Conservation (phyloP, 768 basidiomycete genomes). For the Cystoderma amianthinum region DNA sequence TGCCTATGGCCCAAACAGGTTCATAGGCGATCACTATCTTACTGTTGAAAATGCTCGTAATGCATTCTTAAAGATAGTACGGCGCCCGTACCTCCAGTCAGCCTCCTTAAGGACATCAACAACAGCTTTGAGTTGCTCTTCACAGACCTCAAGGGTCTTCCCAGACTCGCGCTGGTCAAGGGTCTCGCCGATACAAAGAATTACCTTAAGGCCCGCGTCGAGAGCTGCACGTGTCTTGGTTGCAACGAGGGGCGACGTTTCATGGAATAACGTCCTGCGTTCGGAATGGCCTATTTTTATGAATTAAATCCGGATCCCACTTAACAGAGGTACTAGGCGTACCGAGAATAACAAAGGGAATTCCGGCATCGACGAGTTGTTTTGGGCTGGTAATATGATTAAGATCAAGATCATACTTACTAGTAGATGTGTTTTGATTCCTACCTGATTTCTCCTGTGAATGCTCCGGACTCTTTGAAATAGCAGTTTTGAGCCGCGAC, state of each 20-base stretch:
- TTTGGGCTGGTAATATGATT: slow-evolving; percentile 42
- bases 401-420: slow-evolving; percentile 1
- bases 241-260: slow-evolving; percentile 77
- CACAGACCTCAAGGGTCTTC: slow-evolving; percentile 73
- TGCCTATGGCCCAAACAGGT: slow-evolving; percentile 98
- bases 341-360: slow-evolving; percentile 93
- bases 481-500: slow-evolving; percentile 92
- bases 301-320: slow-evolving; percentile 4
- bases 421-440: slow-evolving; percentile 8
- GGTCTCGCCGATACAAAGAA: slow-evolving; percentile 95
- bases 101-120: slow-evolving; percentile 49
- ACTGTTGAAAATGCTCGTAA: slow-evolving; percentile 26
- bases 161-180: slow-evolving; percentile 79
- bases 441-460: slow-evolving; percentile 96
- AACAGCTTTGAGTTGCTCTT: slow-evolving; percentile 76
- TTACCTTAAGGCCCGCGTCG: slow-evolving; percentile 70
- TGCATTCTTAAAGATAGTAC: neutral
- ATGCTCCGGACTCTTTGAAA: slow-evolving; percentile 79
- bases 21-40: slow-evolving; percentile 94
- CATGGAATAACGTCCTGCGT: slow-evolving; percentile 88
- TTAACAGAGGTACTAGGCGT: slow-evolving; percentile 11
- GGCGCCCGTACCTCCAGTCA: slow-evolving; percentile 81
- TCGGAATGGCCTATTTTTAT: slow-evolving; percentile 84
- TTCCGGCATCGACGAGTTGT: slow-evolving; percentile 80
- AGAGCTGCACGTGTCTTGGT: slow-evolving; percentile 83